These are phyloP conservation scores for Diaporthe citrichinensis DNA, from an alignment of 2,329 filamentous ascomycete species.

Conservation along the genomic window DNA sequence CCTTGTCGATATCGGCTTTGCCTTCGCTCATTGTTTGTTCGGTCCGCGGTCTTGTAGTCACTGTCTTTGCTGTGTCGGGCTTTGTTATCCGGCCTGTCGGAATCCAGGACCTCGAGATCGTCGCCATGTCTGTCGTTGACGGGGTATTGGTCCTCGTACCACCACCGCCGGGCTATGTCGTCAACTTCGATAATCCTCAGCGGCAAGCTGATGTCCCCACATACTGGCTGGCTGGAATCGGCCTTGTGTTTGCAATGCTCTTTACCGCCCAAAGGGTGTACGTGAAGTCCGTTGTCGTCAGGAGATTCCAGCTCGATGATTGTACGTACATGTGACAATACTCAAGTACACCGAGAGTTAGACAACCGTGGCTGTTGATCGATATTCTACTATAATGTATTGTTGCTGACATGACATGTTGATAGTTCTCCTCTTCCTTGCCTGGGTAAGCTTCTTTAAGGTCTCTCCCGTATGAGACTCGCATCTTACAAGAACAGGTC, in stretches of 20 bases:
- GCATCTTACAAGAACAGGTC: conserved; percentile 36
- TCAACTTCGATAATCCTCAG: conserved; percentile 52
- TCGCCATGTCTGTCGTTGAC: conserved; percentile 22
- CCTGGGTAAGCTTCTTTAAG: conserved; percentile 45
- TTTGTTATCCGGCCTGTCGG: not conserved
- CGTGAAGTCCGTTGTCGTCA: conserved; percentile 3
- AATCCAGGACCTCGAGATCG: not conserved
- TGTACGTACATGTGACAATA: conserved; percentile 12
- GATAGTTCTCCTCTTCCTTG: conserved; percentile 30
- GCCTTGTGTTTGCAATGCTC: conserved; percentile 26
- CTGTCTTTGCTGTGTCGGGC: not conserved
- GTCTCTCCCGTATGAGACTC: conserved; percentile 9
- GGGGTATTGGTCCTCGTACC: conserved; percentile 34
- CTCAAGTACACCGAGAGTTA: fast-evolving
- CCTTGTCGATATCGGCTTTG: not conserved
- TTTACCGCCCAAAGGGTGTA: conserved; percentile 38
- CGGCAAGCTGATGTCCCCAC: conserved; percentile 11
- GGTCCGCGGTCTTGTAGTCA: not conserved
- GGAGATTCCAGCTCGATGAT: conserved; percentile 27
- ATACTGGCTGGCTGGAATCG: conserved; percentile 35
- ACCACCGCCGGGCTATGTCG: conserved; percentile 51
- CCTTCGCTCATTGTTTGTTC: not conserved
- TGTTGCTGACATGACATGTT: not conserved
- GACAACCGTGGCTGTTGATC: too few relatives aligned
- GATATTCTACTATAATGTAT: fast-evolving